These are phyloP conservation scores for Urtica urens DNA, from an alignment of 306 rosid genomes.

Conservation along the genomic window DNA sequence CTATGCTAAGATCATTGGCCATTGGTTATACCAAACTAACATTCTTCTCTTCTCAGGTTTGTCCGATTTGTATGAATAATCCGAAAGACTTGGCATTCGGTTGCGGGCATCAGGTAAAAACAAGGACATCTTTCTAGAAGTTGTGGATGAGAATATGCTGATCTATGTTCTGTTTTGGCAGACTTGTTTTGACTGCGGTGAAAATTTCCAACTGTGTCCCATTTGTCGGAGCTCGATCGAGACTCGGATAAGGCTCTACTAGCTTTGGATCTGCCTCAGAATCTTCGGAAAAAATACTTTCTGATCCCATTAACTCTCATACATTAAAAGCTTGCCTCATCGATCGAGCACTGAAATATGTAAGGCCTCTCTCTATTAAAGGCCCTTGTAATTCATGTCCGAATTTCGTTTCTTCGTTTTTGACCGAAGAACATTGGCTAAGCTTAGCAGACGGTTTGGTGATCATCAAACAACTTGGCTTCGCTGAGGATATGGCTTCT, in stretches of 20 bases:
- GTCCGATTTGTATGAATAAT: slow-evolving; percentile 64
- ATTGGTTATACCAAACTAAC: not conserved
- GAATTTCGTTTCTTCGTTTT: too few species aligned
- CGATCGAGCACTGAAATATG: too few species aligned
- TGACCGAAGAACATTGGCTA: too few species aligned
- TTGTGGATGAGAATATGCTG: slow-evolving; percentile 7
- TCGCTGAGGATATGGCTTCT: too few species aligned
- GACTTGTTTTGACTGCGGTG: slow-evolving; percentile 84
- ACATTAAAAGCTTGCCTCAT: too few species aligned
- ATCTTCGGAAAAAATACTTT: too few species aligned
- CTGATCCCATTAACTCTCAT: too few species aligned
- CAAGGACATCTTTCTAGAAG: slow-evolving; percentile 38
- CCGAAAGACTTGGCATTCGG: slow-evolving; percentile 79
- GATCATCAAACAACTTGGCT: too few species aligned
- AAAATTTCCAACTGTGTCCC: slow-evolving; percentile 55
- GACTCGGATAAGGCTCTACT: slow-evolving; percentile 65
- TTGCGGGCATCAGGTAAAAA: slow-evolving; percentile 88
- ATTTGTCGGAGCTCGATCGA: slow-evolving; percentile 56
- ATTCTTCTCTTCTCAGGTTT: slow-evolving; percentile 32
- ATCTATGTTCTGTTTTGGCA: slow-evolving; percentile 14
- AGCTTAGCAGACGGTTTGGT: too few species aligned
- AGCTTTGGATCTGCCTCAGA: too few species aligned
- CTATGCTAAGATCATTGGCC: not conserved
- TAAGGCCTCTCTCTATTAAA: too few species aligned
- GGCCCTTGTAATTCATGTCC: too few species aligned